A percentile compares a stretch with the other conserved stretches of the same genome.
phyloP scores from a whole-genome alignment of 208 protist genomes.

The Acanthamoeba quina region DNA sequence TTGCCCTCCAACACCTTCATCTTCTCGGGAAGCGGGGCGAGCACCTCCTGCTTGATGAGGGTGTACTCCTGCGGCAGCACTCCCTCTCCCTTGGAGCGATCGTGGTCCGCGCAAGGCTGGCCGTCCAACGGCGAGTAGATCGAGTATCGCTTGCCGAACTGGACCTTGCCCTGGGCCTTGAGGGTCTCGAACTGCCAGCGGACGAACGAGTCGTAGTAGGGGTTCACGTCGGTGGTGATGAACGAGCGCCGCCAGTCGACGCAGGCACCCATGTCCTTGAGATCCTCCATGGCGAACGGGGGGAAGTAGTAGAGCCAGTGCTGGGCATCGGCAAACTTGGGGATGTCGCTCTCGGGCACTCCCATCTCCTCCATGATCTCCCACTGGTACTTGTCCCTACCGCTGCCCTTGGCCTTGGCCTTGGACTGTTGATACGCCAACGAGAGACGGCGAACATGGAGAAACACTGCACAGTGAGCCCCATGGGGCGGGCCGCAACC shows the following conservation, averaged over 20 bases:
- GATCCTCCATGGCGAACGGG: slow-evolving; percentile 95
- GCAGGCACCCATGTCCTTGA: slow-evolving; percentile 95
- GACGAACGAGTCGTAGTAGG: slow-evolving; percentile 99
- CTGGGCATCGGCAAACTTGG: slow-evolving; percentile 97
- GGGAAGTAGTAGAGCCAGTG: slow-evolving; percentile 99
- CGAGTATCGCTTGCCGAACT: slow-evolving; percentile 97
- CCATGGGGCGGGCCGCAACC: too few relatives aligned
- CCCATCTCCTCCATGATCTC: slow-evolving; percentile 98
- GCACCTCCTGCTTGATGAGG: slow-evolving; percentile 96
- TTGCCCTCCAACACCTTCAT: slow-evolving; percentile 79
- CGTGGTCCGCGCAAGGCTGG: slow-evolving; percentile 99
- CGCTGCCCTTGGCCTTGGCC: slow-evolving; percentile 93
- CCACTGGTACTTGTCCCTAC: slow-evolving; percentile 95
- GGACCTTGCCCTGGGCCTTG: slow-evolving; percentile 93
- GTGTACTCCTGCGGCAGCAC: slow-evolving; percentile 98
- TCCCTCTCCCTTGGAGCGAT: slow-evolving; percentile 98
- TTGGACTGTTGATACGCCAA: slow-evolving; percentile 83
- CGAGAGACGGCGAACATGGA: too few relatives aligned
- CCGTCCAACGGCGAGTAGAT: slow-evolving; percentile 99
- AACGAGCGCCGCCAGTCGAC: slow-evolving; percentile 99
- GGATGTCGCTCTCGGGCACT: slow-evolving; percentile 97
- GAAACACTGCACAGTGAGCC: too few relatives aligned
- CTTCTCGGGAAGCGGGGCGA: slow-evolving; percentile 86
- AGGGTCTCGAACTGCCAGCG: slow-evolving; percentile 97
- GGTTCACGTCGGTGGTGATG: slow-evolving; percentile 99